Conservation (phyloP, 1,284 basidiomycete species). For the Filobasidium uniguttulatum region DNA sequence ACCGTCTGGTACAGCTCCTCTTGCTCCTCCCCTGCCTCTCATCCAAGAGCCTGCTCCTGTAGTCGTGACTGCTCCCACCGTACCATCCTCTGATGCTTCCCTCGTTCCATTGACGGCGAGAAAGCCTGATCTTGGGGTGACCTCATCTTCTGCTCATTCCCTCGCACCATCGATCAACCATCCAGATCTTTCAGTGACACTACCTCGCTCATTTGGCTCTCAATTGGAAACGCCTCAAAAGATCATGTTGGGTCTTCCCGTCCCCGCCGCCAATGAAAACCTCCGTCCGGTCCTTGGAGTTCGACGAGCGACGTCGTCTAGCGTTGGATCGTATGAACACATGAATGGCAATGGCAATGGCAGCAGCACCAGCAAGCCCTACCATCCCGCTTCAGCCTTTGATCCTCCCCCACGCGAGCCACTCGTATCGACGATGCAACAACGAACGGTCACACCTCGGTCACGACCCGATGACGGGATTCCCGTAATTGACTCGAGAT, state of each 20-base stretch:
- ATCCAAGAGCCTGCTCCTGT: too few relatives aligned
- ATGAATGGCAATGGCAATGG: too few relatives aligned
- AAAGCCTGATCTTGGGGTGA: not conserved
- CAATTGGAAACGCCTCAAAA: constrained; percentile 14
- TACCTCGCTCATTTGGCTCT: constrained; percentile 1
- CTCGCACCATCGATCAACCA: not conserved
- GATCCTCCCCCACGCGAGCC: constrained; percentile 24
- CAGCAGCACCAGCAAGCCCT: constrained; percentile 4
- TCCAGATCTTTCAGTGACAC: not conserved
- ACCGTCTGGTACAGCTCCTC: too few relatives aligned
- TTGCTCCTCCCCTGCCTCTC: too few relatives aligned
- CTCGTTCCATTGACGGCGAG: too few relatives aligned
- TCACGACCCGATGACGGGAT: constrained; percentile 8
- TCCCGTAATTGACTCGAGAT: constrained; percentile 2
- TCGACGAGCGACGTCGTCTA: not conserved
- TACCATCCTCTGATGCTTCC: too few relatives aligned
- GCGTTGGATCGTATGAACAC: not conserved
- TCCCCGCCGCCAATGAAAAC: not conserved
- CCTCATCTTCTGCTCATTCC: not conserved
- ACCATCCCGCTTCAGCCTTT: constrained; percentile 29
- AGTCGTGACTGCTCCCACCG: too few relatives aligned
- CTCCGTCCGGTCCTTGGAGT: not conserved
- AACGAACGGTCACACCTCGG: too few relatives aligned
- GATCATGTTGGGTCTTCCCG: constrained; percentile 39
- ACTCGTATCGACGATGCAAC: constrained; percentile 3